These are phyloP conservation scores for Suillus americanus DNA, from an alignment of 768 basidiomycete species.

Conservation along the genomic window DNA sequence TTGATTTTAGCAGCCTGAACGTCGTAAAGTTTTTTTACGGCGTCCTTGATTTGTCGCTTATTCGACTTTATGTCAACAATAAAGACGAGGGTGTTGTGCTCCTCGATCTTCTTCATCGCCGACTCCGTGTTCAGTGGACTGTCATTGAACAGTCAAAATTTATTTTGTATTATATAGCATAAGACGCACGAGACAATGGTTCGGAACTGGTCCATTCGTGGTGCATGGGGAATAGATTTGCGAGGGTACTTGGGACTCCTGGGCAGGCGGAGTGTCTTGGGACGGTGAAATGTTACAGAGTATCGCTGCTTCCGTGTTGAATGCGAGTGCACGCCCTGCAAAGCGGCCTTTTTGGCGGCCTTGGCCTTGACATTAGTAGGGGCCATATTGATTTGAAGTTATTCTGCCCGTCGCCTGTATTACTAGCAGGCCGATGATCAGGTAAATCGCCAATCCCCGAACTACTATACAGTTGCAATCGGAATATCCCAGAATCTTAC, in stretches of 20 bases:
- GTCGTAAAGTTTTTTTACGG: conserved; percentile 98
- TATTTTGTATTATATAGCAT: conserved; percentile 2
- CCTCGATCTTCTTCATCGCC: conserved; percentile 99
- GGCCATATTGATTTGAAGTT: conserved; percentile 8
- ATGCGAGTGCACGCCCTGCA: conserved; percentile 81
- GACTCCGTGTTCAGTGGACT: conserved; percentile 93
- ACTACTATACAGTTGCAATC: not conserved
- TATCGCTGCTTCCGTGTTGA: conserved; percentile 77
- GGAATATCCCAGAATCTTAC: not conserved
- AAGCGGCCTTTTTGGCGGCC: conserved; percentile 93
- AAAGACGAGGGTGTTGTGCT: conserved; percentile 99
- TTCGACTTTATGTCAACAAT: conserved; percentile 93
- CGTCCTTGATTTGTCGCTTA: conserved; percentile 99
- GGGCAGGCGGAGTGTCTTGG: conserved; percentile 84
- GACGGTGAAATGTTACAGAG: conserved; percentile 92
- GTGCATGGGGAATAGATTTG: conserved; percentile 88
- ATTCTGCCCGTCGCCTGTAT: not conserved
- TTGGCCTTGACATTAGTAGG: conserved; percentile 70
- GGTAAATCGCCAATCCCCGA: not conserved
- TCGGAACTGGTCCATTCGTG: conserved; percentile 95
- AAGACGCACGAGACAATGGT: conserved; percentile 82
- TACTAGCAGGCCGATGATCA: conserved; percentile 2
- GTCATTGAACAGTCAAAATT: conserved; percentile 5
- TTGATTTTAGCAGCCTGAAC: conserved; percentile 96
- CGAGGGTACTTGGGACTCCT: conserved; percentile 94